A percentile compares a stretch with the other conserved stretches of the same genome.
Evolutionary conservation across 1,139 yeast species (phyloP).

Genomic region (Yarrowia galli): DNA sequence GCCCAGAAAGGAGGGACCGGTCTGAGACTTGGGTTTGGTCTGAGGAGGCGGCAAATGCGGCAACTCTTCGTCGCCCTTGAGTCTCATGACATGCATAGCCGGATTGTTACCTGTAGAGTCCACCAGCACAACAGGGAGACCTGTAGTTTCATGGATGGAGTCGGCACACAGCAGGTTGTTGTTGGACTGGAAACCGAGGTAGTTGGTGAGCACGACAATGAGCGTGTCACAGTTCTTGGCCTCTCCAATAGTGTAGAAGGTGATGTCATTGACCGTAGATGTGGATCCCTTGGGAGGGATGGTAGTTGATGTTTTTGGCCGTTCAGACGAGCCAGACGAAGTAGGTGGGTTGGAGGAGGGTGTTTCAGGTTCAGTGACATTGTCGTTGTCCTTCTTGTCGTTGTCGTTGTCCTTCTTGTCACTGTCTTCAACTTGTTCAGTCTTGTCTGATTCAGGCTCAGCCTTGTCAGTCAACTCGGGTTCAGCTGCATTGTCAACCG

Average conservation of each 20-base stretch:
- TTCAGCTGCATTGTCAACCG: not conserved
- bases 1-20: slow-evolving; percentile 45
- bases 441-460: too few relatives aligned
- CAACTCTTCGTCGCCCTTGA: slow-evolving; percentile 22
- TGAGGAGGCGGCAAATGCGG: slow-evolving; percentile 24
- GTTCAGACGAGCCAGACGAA: not conserved
- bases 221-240: slow-evolving; percentile 5
- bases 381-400: not conserved
- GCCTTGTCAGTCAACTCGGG: not conserved
- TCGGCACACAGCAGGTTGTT: slow-evolving; percentile 50
- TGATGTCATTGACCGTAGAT: not conserved
- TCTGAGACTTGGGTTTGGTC: slow-evolving; percentile 12
- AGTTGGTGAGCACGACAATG: slow-evolving; percentile 49
- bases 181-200: slow-evolving; percentile 48
- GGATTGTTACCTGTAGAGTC: slow-evolving; percentile 51
- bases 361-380: too few relatives aligned
- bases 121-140: slow-evolving; percentile 49
- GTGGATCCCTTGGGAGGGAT: slow-evolving; percentile 1
- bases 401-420: not conserved
- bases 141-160: slow-evolving; percentile 45
- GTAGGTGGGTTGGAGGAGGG: not conserved
- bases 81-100: slow-evolving; percentile 42
- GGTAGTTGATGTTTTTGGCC: not conserved
- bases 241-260: slow-evolving; percentile 5
- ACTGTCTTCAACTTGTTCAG: too few relatives aligned